These are phyloP conservation scores for Berkeleyomyces rouxiae DNA, from an alignment of 2,329 filamentous ascomycete genomes.

Conservation along the genomic window DNA sequence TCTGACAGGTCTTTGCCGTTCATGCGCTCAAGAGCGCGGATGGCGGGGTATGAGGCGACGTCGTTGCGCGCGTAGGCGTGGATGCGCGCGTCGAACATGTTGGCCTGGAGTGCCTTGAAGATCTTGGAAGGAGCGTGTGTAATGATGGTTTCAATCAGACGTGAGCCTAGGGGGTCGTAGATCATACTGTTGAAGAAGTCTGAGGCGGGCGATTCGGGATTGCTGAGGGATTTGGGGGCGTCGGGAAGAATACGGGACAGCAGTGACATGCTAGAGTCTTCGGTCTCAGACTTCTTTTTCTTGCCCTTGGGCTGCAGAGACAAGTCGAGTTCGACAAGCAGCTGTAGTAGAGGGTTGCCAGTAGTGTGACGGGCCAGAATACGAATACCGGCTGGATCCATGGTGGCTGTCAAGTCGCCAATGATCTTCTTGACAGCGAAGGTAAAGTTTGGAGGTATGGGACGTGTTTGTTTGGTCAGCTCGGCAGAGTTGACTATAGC, in stretches of 20 bases:
- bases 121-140: constrained; percentile 66
- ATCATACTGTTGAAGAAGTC: constrained; percentile 72
- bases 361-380: constrained; percentile 77
- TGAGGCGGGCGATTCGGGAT: constrained; percentile 54
- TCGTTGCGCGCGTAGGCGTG: constrained; percentile 74
- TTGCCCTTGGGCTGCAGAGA: constrained; percentile 49
- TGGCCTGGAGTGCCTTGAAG: constrained; percentile 75
- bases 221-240: constrained; percentile 49
- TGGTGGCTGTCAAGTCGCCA: constrained; percentile 51
- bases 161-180: constrained; percentile 80
- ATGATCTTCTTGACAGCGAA: constrained; percentile 70
- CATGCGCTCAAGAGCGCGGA: constrained; percentile 65
- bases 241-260: constrained; percentile 66
- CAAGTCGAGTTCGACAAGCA: constrained; percentile 76
- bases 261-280: constrained; percentile 32
- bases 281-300: constrained; percentile 38
- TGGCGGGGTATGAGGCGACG: constrained; percentile 74
- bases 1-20: constrained; percentile 70
- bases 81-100: constrained; percentile 65
- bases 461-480: constrained; percentile 25
- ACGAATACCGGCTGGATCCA: constrained; percentile 67
- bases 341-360: constrained; percentile 83
- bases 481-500: constrained; percentile 33
- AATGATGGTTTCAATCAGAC: constrained; percentile 75
- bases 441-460: constrained; percentile 65